Evolutionary conservation across 192 early-diverging fungal genomes (phyloP).

Genomic region (Umbelopsis ramanniana): DNA sequence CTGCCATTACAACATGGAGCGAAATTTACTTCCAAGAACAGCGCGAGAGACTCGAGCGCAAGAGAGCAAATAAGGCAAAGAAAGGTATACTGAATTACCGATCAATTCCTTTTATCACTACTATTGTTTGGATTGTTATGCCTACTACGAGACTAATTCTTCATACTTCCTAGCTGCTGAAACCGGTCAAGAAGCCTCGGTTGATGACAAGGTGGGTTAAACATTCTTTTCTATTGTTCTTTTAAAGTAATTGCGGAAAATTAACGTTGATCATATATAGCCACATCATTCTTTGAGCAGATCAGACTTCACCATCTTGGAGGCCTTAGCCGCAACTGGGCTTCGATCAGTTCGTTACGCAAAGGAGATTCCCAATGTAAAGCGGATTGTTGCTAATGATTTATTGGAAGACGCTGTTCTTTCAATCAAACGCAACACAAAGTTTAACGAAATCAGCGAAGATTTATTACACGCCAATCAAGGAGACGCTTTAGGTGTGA

Average conservation of each 20-base stretch:
- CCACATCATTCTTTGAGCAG: background rate
- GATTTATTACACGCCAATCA: slow-evolving; percentile 77
- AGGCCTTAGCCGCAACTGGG: slow-evolving; percentile 95
- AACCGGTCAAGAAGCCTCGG: background rate
- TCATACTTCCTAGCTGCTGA: background rate
- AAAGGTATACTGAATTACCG: background rate
- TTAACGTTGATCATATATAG: background rate
- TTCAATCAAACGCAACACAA: slow-evolving; percentile 84
- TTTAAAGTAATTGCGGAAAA: background rate
- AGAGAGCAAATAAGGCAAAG: slow-evolving; percentile 43
- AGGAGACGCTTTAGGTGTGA: slow-evolving; percentile 86
- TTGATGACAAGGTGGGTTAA: background rate
- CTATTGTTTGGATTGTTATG: background rate
- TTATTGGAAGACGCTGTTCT: slow-evolving; percentile 86
- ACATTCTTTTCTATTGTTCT: background rate
- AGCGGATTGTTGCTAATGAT: slow-evolving; percentile 91
- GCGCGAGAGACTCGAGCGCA: slow-evolving; percentile 57
- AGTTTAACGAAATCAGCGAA: slow-evolving; percentile 78
- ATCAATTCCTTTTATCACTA: background rate
- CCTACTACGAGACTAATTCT: background rate
- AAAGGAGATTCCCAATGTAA: slow-evolving; percentile 83
- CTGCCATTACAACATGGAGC: slow-evolving; percentile 93
- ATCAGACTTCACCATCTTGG: slow-evolving; percentile 71
- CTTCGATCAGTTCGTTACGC: slow-evolving; percentile 96
- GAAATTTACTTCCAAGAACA: slow-evolving; percentile 74